Conservation (phyloP, 192 early-diverging fungal genomes). For the Backusella tuberculispora region DNA sequence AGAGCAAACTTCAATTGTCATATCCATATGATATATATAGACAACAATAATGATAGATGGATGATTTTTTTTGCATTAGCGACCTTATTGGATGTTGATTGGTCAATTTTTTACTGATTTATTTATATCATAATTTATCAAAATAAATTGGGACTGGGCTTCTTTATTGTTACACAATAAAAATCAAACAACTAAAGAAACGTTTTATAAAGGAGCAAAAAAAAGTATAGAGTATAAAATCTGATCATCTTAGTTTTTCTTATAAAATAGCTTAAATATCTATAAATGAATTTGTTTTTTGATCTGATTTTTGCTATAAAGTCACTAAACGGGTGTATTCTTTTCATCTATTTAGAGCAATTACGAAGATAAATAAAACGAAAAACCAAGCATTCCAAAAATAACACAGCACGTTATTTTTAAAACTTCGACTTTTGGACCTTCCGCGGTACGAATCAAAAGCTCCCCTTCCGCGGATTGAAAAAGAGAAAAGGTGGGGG, state of each 20-base stretch:
- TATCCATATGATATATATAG: too few species aligned
- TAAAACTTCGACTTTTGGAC: slow-evolving; percentile 1
- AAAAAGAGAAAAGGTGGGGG: neutral
- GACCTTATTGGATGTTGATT: neutral
- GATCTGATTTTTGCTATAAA: too few species aligned
- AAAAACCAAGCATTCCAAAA: neutral
- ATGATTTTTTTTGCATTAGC: neutral
- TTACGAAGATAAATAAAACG: neutral
- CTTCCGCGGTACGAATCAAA: slow-evolving; percentile 3
- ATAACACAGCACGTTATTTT: slow-evolving; percentile 15
- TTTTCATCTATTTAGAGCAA: too few species aligned
- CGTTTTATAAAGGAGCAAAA: neutral
- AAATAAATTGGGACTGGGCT: neutral
- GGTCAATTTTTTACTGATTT: neutral
- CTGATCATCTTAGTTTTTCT: too few species aligned
- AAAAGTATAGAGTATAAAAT: neutral
- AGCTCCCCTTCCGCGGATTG: neutral
- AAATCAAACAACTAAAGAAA: neutral
- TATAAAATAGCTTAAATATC: too few species aligned
- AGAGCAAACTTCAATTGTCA: too few species aligned
- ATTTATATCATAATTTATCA: neutral
- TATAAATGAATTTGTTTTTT: too few species aligned
- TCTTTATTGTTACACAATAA: neutral
- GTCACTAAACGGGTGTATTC: too few species aligned
- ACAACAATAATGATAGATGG: too few species aligned